phyloP scores from a whole-genome alignment of 176 grass and related monocot species.

The Musa troglodytarum region DNA sequence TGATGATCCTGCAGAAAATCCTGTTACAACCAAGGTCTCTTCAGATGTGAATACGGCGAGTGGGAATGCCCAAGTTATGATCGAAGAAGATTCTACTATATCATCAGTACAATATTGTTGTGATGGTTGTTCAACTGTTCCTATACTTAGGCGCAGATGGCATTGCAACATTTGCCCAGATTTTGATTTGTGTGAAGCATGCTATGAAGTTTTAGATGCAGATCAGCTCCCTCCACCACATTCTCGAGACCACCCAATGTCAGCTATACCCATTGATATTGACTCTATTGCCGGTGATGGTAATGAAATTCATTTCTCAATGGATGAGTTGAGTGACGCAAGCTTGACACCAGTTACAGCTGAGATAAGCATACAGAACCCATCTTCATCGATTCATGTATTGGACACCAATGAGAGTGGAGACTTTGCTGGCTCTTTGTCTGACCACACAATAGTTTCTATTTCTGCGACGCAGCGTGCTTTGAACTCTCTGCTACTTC shows the following conservation, averaged over 20 bases:
- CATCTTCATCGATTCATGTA: constrained; percentile 60
- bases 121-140: constrained; percentile 97
- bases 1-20: constrained; percentile 72
- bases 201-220: constrained; percentile 91
- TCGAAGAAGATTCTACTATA: constrained; percentile 83
- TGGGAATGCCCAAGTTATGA: constrained; percentile 69
- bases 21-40: constrained; percentile 32
- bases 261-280: constrained; percentile 86
- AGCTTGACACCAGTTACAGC: constrained; percentile 35
- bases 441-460: constrained; percentile 63
- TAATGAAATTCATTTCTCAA: constrained; percentile 71
- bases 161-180: constrained; percentile 93
- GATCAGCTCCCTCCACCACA: constrained; percentile 78
- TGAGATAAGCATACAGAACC: constrained; percentile 50
- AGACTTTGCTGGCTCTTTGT: constrained; percentile 38
- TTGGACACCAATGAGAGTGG: constrained; percentile 56
- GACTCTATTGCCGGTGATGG: constrained; percentile 71
- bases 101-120: constrained; percentile 98
- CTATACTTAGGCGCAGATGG: constrained; percentile 90
- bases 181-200: constrained; percentile 92
- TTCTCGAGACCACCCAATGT: constrained; percentile 86
- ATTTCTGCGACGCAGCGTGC: constrained; percentile 94
- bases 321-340: constrained; percentile 56
- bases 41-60: constrained; percentile 40
- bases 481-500: constrained; percentile 74